Evolutionary conservation across 2,329 filamentous ascomycete species (phyloP).

Genomic region (Phoma sp.): DNA sequence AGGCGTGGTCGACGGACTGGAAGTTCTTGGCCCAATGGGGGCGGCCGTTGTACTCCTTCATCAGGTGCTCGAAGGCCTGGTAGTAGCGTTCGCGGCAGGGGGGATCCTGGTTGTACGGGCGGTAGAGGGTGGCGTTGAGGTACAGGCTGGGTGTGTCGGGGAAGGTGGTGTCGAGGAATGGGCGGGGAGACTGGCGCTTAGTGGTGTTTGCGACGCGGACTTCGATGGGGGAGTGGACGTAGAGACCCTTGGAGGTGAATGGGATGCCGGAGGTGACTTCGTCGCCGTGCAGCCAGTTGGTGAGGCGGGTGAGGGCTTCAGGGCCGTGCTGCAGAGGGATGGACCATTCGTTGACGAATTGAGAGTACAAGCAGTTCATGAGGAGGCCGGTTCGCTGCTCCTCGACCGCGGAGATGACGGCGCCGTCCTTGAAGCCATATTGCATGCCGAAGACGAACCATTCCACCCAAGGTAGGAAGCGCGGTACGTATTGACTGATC

Average conservation of each 20-base stretch:
- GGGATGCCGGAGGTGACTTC: conserved; percentile 74
- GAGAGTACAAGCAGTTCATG: conserved; percentile 98
- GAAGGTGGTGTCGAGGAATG: conserved; percentile 75
- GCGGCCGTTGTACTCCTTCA: conserved; percentile 80
- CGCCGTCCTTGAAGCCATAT: conserved; percentile 82
- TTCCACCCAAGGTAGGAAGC: conserved; percentile 84
- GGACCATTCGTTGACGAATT: conserved; percentile 98
- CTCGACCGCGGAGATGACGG: conserved; percentile 75
- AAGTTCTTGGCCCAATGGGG: conserved; percentile 98
- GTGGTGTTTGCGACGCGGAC: conserved; percentile 82
- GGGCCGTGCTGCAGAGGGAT: conserved; percentile 85
- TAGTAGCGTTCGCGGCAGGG: conserved; percentile 81
- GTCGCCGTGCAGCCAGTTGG: conserved; percentile 84
- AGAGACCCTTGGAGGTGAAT: conserved; percentile 77
- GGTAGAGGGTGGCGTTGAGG: conserved; percentile 87
- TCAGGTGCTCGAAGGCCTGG: conserved; percentile 87
- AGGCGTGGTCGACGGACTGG: conserved; percentile 59
- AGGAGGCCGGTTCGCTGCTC: conserved; percentile 79
- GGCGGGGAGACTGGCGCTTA: conserved; percentile 55
- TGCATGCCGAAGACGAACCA: conserved; percentile 98
- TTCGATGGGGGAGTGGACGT: conserved; percentile 88
- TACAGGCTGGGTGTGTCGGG: conserved; percentile 77
- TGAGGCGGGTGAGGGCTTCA: conserved; percentile 81
- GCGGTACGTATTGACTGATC: conserved; percentile 76
- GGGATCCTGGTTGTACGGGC: conserved; percentile 79